Evolutionary conservation across 2,329 filamentous ascomycete genomes (phyloP).

Genomic region (Chalaropsis thielavioides): DNA sequence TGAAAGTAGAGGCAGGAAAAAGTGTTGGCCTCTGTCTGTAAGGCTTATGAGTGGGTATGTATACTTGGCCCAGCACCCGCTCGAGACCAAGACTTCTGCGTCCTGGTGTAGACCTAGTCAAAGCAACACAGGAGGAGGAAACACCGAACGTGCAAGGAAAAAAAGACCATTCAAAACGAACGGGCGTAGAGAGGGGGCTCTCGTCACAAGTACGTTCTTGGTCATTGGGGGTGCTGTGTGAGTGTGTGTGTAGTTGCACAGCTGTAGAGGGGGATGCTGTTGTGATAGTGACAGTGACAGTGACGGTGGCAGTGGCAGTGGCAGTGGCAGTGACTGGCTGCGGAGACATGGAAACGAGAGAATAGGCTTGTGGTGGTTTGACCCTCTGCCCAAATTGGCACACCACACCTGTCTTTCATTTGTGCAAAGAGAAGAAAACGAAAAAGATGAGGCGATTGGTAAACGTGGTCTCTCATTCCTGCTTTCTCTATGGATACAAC

Average conservation of each 20-base stretch:
- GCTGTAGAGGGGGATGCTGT: background rate
- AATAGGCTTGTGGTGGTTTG: background rate
- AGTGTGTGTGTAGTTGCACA: background rate
- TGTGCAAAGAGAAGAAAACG: background rate
- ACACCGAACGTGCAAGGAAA: background rate
- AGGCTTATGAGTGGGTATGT: too few relatives aligned
- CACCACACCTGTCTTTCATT: too few relatives aligned
- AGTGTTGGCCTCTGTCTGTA: background rate
- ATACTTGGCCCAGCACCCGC: too few relatives aligned
- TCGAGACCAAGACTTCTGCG: background rate
- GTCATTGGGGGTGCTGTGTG: background rate
- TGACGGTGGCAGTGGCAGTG: background rate
- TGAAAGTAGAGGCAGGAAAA: background rate
- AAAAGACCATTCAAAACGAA: background rate
- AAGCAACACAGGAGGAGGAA: background rate
- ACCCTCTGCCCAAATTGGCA: background rate
- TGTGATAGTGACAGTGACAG: conserved; percentile 1
- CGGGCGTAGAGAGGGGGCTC: background rate
- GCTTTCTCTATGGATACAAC: background rate
- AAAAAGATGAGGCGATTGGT: background rate
- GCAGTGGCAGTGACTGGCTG: background rate
- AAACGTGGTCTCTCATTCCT: background rate
- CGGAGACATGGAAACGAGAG: background rate
- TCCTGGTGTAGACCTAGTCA: background rate
- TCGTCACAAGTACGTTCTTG: background rate